Percentiles rank a stretch among this genome's conserved stretches.
Conservation (phyloP, 345 rosid species). For the Gossypium sturtianum region DNA sequence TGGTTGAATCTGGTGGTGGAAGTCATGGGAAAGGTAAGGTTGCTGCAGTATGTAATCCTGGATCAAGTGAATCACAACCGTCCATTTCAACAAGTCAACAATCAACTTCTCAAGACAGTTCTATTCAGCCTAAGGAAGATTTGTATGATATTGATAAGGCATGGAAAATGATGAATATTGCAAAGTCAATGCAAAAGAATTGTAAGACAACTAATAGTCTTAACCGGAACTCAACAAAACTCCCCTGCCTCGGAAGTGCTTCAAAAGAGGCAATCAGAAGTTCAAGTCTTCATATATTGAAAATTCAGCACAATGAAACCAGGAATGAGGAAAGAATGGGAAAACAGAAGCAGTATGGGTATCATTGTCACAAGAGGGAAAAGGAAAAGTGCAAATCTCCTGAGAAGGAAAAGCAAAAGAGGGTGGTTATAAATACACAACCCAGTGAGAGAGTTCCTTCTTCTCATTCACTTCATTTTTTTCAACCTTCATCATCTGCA, state of each 20-base stretch:
- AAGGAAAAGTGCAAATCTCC: slow-evolving; percentile 8
- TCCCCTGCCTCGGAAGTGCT: slow-evolving; percentile 12
- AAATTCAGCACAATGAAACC: slow-evolving; percentile 15
- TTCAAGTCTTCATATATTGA: slow-evolving; percentile 7
- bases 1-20: slow-evolving; percentile 15
- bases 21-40: slow-evolving; percentile 3
- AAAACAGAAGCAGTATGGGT: slow-evolving; percentile 5
- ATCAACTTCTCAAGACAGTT: slow-evolving; percentile 12
- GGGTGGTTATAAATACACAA: background rate
- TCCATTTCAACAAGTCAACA: slow-evolving; percentile 22
- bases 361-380: slow-evolving; percentile 9
- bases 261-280: slow-evolving; percentile 15
- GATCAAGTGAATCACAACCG: slow-evolving; percentile 16
- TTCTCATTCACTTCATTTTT: slow-evolving; percentile 4
- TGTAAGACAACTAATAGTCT: slow-evolving; percentile 8
- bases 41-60: background rate
- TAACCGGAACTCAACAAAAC: slow-evolving; percentile 12
- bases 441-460: slow-evolving; percentile 3
- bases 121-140: slow-evolving; percentile 1
- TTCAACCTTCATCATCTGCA: background rate
- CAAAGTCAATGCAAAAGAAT: slow-evolving; percentile 31
- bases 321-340: background rate
- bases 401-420: slow-evolving; percentile 14
- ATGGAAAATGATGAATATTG: slow-evolving; percentile 59
- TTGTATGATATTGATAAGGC: slow-evolving; percentile 38